A percentile compares a stretch with the other conserved stretches of the same genome.
These are phyloP conservation scores for Pezicula neosporulosa DNA, from an alignment of 2,329 filamentous ascomycete genomes.

Conservation along the genomic window DNA sequence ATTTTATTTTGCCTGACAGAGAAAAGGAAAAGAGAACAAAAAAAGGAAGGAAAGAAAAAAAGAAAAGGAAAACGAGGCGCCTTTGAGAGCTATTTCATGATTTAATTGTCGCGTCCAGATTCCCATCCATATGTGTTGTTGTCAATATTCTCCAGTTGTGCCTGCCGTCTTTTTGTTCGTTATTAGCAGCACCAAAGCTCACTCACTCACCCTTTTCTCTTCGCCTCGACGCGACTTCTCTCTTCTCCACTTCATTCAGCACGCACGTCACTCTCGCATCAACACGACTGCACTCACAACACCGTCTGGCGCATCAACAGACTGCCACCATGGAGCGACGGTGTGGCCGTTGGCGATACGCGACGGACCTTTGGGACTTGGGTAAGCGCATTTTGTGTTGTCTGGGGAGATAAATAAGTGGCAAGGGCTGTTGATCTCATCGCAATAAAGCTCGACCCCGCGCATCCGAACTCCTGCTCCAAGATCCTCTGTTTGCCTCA, in stretches of 20 bases:
- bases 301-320: too few relatives aligned
- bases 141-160: too few relatives aligned
- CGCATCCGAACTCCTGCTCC: background rate
- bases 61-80: too few relatives aligned
- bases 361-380: background rate
- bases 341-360: too few relatives aligned
- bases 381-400: background rate
- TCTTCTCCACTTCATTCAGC: background rate
- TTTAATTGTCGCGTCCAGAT: background rate
- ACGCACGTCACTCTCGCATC: background rate
- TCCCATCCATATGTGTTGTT: background rate
- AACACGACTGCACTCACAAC: background rate
- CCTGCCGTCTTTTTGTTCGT: background rate
- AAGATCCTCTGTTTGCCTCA: background rate
- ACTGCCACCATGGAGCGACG: too few relatives aligned
- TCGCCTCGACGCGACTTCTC: background rate
- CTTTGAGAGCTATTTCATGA: too few relatives aligned
- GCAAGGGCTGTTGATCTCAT: background rate
- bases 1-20: too few relatives aligned
- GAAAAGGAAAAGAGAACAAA: too few relatives aligned
- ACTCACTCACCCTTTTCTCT: background rate
- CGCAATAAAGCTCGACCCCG: background rate
- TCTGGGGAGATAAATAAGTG: background rate
- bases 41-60: too few relatives aligned
- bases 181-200: conserved; percentile 1